Percentiles rank a stretch among this genome's conserved stretches.
These are phyloP conservation scores for Penicillium verrucosum DNA, from an alignment of 2,329 filamentous ascomycete genomes.

Conservation along the genomic window DNA sequence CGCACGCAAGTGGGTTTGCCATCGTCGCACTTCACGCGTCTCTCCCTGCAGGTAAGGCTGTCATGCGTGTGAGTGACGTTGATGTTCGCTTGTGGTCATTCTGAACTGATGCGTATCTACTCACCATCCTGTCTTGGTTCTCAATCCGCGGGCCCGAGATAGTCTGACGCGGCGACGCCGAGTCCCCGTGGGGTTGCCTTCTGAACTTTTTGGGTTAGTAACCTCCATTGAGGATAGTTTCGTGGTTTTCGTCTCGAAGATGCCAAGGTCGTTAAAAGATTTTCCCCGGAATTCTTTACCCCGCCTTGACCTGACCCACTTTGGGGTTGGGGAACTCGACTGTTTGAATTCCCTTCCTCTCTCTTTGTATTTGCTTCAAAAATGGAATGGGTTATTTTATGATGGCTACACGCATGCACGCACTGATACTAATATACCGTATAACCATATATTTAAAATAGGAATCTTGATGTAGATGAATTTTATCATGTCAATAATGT, in stretches of 20 bases:
- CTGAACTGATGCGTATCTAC: not conserved
- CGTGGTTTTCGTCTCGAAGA: slow-evolving; percentile 5
- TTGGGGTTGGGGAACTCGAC: not conserved
- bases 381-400: no score
- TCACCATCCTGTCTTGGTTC: slow-evolving; percentile 17
- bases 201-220: not conserved
- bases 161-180: slow-evolving; percentile 12
- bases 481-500: not conserved
- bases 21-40: slow-evolving; percentile 20
- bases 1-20: slow-evolving; percentile 14
- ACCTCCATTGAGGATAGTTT: not conserved
- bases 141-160: slow-evolving; percentile 15
- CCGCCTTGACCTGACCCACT: not conserved
- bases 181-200: not conserved
- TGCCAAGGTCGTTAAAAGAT: not conserved
- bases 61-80: slow-evolving; percentile 2
- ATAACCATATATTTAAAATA: not conserved
- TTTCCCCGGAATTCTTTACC: not conserved
- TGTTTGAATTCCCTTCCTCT: not conserved
- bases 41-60: slow-evolving; percentile 18
- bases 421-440: not conserved
- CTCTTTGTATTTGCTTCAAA: not conserved
- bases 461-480: not conserved
- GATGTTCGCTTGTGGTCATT: not conserved
- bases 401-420: not conserved